These are phyloP conservation scores for Penicillium herquei DNA, from an alignment of 495 filamentous ascomycete species.

Conservation along the genomic window DNA sequence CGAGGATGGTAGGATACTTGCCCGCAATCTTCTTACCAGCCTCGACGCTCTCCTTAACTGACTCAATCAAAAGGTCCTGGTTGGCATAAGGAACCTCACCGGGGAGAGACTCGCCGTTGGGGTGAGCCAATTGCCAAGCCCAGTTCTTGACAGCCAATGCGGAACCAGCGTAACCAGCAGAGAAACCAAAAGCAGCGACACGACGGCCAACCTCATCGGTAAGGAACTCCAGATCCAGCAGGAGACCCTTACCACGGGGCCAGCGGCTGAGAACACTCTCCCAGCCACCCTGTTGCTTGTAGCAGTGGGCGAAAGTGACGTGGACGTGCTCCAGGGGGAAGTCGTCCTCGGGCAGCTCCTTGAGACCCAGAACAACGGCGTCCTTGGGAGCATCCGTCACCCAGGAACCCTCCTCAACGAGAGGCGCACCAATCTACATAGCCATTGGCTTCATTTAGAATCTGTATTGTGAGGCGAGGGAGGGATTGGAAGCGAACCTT, in stretches of 20 bases:
- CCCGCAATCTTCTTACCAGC: constrained; percentile 55
- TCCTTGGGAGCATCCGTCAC: constrained; percentile 65
- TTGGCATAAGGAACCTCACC: constrained; percentile 73
- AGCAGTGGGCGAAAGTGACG: constrained; percentile 81
- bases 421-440: constrained; percentile 58
- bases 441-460: constrained; percentile 9
- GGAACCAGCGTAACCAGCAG: constrained; percentile 77
- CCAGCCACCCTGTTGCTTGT: constrained; percentile 89
- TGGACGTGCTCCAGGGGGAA: constrained; percentile 85
- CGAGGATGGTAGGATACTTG: constrained; percentile 50
- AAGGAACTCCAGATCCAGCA: constrained; percentile 93
- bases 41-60: constrained; percentile 65
- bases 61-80: constrained; percentile 66
- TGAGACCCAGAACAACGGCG: constrained; percentile 86
- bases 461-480: not conserved
- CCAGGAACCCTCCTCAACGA: constrained; percentile 87
- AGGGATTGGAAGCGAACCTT: constrained; percentile 27
- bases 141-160: constrained; percentile 82
- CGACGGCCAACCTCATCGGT: constrained; percentile 72
- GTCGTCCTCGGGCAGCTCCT: constrained; percentile 87
- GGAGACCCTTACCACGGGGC: constrained; percentile 74
- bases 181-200: constrained; percentile 76
- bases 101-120: constrained; percentile 59
- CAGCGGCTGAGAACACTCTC: constrained; percentile 77
- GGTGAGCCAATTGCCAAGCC: constrained; percentile 81